Evolutionary conservation across 2,329 filamentous ascomycete genomes (phyloP).

Genomic region (Diaporthe sp.): DNA sequence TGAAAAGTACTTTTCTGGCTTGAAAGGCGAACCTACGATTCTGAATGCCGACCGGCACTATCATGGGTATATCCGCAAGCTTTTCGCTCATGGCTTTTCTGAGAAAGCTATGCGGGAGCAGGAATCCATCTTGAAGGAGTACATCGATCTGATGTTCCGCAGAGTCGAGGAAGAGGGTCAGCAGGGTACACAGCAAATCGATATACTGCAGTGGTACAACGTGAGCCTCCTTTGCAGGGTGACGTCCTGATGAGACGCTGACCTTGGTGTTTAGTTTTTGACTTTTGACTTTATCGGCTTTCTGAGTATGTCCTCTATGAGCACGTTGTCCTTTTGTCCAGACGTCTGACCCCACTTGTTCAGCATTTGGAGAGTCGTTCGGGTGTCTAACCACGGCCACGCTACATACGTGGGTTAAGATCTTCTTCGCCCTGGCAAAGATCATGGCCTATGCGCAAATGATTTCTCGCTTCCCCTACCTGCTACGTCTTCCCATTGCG

Average conservation of each 20-base stretch:
- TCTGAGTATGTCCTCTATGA: background rate
- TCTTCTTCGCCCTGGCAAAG: background rate
- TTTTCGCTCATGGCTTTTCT: background rate
- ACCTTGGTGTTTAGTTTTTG: background rate
- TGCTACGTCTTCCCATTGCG: background rate
- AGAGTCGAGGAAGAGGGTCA: background rate
- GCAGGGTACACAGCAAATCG: background rate
- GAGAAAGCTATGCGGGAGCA: background rate
- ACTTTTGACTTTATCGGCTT: slow-evolving; percentile 1
- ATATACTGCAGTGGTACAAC: background rate
- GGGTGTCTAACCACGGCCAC: background rate
- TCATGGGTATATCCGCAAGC: background rate
- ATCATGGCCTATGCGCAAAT: background rate
- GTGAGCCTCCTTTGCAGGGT: background rate
- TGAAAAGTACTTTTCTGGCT: background rate
- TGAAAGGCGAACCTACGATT: background rate
- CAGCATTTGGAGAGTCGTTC: background rate
- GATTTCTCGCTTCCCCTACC: background rate
- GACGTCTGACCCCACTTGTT: background rate
- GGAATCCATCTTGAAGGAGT: background rate
- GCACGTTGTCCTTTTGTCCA: background rate
- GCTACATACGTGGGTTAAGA: background rate
- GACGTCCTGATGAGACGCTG: background rate
- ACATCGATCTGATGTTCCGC: background rate
- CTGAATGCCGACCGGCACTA: background rate